phyloP scores from a whole-genome alignment of 139 green algal species.

The Haematococcus sp. region DNA sequence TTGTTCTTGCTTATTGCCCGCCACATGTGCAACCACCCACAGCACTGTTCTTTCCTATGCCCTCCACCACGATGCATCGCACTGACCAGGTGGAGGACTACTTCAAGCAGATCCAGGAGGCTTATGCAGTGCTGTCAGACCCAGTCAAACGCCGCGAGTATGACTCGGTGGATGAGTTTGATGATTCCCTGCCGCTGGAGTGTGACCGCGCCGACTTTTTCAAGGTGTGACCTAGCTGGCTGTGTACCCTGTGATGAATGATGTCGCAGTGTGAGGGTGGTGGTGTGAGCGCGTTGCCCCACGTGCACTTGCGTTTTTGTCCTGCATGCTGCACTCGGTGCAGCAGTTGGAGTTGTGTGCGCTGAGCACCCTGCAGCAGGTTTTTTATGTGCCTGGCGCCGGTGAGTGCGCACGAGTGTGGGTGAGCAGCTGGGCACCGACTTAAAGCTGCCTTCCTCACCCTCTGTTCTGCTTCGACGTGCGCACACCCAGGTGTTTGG shows the following conservation, averaged over 20 bases:
- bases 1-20: background rate
- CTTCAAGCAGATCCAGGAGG: conserved; percentile 87
- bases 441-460: background rate
- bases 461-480: background rate
- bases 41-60: no score
- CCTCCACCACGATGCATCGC: no score
- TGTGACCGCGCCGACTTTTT: conserved; percentile 83
- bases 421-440: no score
- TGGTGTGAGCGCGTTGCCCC: no score
- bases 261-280: no score
- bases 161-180: conserved; percentile 93
- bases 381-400: no score
- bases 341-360: no score
- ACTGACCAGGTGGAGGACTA: conserved; percentile 69
- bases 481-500: conserved; percentile 72
- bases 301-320: no score
- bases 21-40: background rate
- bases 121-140: conserved; percentile 84
- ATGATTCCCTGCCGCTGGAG: conserved; percentile 83
- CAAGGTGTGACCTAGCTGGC: conserved; percentile 50
- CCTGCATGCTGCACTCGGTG: no score
- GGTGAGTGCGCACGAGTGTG: no score
- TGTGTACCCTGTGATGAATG: background rate
- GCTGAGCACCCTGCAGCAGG: no score
- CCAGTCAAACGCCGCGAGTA: conserved; percentile 80